These are phyloP conservation scores for Dictyostelium firmibasis DNA, from an alignment of 78 protist genomes.

Conservation along the genomic window DNA sequence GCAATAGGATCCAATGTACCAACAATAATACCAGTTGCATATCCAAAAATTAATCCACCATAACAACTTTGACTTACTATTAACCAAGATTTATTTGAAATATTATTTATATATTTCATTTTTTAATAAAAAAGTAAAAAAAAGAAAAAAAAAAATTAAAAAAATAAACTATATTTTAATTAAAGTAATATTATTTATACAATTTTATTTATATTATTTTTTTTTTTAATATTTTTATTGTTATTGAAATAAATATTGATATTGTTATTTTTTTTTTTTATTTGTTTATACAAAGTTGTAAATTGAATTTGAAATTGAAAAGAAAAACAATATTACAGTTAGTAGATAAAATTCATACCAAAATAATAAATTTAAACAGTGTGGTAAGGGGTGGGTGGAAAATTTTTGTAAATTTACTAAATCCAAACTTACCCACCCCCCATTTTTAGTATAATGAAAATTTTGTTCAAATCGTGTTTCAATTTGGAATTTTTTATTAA, in stretches of 20 bases:
- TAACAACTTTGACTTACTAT: constrained; percentile 13
- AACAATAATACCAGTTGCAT: constrained; percentile 33
- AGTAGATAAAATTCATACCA: too few relatives aligned
- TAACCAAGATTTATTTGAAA: background rate
- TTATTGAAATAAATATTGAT: background rate
- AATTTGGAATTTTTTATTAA: background rate
- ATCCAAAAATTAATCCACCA: constrained; percentile 59
- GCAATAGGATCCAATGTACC: background rate
- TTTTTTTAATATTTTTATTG: too few relatives aligned
- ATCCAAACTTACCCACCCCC: too few relatives aligned
- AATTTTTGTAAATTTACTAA: background rate
- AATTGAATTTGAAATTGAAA: background rate
- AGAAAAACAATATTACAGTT: background rate
- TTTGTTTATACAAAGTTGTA: background rate
- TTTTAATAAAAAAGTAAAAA: background rate
- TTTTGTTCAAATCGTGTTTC: background rate
- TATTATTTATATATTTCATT: background rate
- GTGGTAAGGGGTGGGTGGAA: background rate
- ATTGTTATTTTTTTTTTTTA: background rate
- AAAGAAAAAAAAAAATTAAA: too few relatives aligned
- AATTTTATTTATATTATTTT: background rate
- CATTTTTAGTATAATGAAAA: background rate
- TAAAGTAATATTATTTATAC: background rate
- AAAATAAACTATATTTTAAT: too few relatives aligned
- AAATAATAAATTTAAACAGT: too few relatives aligned